phyloP scores from a whole-genome alignment of 805 yeast species.

The Barnettozyma vustinii region DNA sequence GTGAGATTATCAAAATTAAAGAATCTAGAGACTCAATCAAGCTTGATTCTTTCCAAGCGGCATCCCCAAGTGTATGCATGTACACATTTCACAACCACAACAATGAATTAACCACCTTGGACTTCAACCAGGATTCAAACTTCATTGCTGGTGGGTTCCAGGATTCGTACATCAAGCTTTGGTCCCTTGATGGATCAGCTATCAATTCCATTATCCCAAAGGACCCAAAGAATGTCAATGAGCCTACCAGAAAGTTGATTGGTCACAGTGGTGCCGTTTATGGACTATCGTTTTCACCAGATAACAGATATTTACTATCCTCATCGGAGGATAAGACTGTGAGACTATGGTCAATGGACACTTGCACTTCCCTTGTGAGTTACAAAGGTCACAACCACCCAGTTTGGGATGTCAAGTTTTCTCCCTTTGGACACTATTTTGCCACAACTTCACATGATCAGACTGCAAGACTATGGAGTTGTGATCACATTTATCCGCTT shows the following conservation, averaged over 20 bases:
- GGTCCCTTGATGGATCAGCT: constrained; percentile 92
- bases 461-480: constrained; percentile 96
- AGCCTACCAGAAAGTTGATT: constrained; percentile 46
- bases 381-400: constrained; percentile 96
- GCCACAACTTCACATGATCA: constrained; percentile 98
- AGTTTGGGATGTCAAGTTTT: constrained; percentile 93
- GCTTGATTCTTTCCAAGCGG: constrained; percentile 65
- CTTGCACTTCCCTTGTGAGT: constrained; percentile 83
- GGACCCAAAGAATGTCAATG: constrained; percentile 41
- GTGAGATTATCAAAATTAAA: constrained; percentile 71
- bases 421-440: constrained; percentile 95
- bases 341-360: constrained; percentile 89
- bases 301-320: constrained; percentile 71
- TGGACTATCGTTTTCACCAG: constrained; percentile 87
- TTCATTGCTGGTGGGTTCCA: constrained; percentile 92
- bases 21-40: constrained; percentile 75
- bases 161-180: constrained; percentile 82
- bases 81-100: constrained; percentile 96
- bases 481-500: constrained; percentile 94
- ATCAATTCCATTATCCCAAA: constrained; percentile 54
- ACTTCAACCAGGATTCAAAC: constrained; percentile 83
- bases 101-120: constrained; percentile 78
- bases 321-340: constrained; percentile 91
- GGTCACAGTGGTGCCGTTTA: constrained; percentile 96
- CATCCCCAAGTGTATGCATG: constrained; percentile 94